Percentiles rank a stretch among this genome's conserved stretches.
Conservation (phyloP, 1,284 basidiomycete species). For the Clitocybe nebularis region DNA sequence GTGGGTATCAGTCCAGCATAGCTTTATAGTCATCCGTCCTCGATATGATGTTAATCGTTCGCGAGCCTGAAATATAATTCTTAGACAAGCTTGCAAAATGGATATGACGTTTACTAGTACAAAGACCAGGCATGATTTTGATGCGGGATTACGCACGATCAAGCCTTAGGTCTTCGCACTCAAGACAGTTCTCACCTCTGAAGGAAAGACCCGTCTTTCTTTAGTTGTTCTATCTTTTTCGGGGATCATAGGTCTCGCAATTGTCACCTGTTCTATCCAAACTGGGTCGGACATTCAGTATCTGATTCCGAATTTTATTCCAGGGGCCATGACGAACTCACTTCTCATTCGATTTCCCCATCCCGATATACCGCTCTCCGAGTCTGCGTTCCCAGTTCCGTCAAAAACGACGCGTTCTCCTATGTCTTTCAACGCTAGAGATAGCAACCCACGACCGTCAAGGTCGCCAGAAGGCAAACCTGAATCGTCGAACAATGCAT, state of each 20-base stretch:
- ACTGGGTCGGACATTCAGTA: conserved; percentile 44
- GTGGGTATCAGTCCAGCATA: conserved; percentile 79
- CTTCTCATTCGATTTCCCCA: conserved; percentile 82
- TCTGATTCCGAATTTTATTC: conserved; percentile 2
- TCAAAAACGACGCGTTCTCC: conserved; percentile 92
- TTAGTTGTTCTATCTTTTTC: conserved; percentile 77
- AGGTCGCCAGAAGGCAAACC: conserved; percentile 68
- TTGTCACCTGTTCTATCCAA: conserved; percentile 85
- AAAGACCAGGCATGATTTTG: too few species aligned
- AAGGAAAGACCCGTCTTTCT: conserved; percentile 83
- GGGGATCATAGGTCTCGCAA: conserved; percentile 84
- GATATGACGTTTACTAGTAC: too few species aligned
- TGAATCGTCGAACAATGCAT: conserved; percentile 89
- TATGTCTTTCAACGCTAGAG: conserved; percentile 80
- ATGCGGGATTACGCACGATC: too few species aligned
- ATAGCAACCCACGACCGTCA: conserved; percentile 78
- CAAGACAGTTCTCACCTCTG: too few species aligned
- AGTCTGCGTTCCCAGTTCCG: conserved; percentile 52
- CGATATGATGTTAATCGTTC: conserved; percentile 92
- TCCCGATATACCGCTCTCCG: conserved; percentile 50
- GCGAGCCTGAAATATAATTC: conserved; percentile 57
- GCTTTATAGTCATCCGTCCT: conserved; percentile 85
- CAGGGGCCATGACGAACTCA: conserved; percentile 38
- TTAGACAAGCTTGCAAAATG: conserved; percentile 3
- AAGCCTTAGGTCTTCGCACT: too few species aligned